Evolutionary conservation across 257 asterid species (phyloP).

Genomic region (Solanum rostratum): DNA sequence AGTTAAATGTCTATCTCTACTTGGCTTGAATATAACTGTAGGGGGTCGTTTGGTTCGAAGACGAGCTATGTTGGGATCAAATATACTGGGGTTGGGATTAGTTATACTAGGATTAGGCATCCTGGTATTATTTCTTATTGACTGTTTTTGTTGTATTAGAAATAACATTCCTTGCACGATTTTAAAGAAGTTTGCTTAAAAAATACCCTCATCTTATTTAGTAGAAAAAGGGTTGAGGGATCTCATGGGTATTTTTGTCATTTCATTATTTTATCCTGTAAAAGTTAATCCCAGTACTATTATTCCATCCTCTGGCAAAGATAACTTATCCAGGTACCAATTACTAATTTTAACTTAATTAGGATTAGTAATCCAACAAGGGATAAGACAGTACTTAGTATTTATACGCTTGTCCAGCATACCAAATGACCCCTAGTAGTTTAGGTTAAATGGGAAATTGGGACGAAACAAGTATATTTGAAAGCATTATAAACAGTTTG

Average conservation of each 20-base stretch:
- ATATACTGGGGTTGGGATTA: not conserved
- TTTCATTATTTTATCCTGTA: not conserved
- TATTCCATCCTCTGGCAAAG: not conserved
- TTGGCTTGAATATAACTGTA: not conserved
- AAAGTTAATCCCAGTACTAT: not conserved
- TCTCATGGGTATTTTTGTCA: not conserved
- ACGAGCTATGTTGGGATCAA: not conserved
- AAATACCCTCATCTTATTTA: not conserved
- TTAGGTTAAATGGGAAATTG: not conserved
- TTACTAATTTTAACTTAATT: not conserved
- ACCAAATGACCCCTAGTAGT: not conserved
- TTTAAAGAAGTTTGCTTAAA: not conserved
- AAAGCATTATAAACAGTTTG: not conserved
- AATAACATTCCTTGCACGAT: not conserved
- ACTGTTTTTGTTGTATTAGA: not conserved
- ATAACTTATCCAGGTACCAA: not conserved
- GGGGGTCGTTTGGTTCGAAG: not conserved
- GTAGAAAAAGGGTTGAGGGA: not conserved
- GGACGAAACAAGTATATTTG: not conserved
- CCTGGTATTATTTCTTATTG: not conserved
- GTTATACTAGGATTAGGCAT: not conserved
- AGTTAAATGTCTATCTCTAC: not conserved
- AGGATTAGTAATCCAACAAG: not conserved
- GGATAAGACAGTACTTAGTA: not conserved
- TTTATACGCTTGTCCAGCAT: not conserved